Conservation (phyloP, 2,329 filamentous ascomycete species). For the Lachnellula cervina region DNA sequence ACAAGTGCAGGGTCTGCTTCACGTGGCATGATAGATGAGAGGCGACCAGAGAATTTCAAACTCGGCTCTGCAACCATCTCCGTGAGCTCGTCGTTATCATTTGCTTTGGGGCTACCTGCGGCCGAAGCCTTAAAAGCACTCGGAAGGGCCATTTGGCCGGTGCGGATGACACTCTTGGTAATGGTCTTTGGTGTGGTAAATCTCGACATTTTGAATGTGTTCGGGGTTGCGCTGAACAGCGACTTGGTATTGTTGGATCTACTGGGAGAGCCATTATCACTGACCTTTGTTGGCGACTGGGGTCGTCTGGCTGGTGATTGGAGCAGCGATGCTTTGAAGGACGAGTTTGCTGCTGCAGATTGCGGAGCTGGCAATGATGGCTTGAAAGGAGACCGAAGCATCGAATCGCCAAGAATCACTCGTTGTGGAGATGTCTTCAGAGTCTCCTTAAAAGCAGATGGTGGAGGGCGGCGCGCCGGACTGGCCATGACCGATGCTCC, state of each 20-base stretch:
- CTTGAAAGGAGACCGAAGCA: slow-evolving; percentile 30
- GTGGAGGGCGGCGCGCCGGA: slow-evolving; percentile 50
- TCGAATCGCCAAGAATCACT: slow-evolving; percentile 25
- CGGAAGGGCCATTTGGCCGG: slow-evolving; percentile 21
- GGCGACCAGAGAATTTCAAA: slow-evolving; percentile 34
- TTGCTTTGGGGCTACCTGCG: slow-evolving; percentile 6
- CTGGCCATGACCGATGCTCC: slow-evolving; percentile 42
- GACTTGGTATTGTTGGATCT: slow-evolving; percentile 13
- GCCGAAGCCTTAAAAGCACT: slow-evolving; percentile 4
- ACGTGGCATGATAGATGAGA: slow-evolving; percentile 37
- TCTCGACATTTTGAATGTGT: slow-evolving; percentile 29
- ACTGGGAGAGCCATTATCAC: slow-evolving; percentile 28
- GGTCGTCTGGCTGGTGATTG: slow-evolving; percentile 32
- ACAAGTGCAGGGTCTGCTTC: slow-evolving; percentile 28
- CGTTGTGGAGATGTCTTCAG: slow-evolving; percentile 54
- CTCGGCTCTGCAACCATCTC: slow-evolving; percentile 11
- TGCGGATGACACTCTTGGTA: slow-evolving; percentile 21
- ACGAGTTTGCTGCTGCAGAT: slow-evolving; percentile 11
- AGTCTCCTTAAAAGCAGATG: slow-evolving; percentile 50
- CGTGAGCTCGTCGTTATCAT: not conserved
- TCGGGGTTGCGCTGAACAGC: slow-evolving; percentile 24
- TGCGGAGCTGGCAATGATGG: slow-evolving; percentile 23
- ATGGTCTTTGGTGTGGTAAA: slow-evolving; percentile 29
- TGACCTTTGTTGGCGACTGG: slow-evolving; percentile 29
- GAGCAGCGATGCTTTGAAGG: slow-evolving; percentile 29